Evolutionary conservation across 2,329 filamentous ascomycete species (phyloP), one percentile per base, ranked within the genome.

Genomic region (Curvularia spicifera): DNA sequence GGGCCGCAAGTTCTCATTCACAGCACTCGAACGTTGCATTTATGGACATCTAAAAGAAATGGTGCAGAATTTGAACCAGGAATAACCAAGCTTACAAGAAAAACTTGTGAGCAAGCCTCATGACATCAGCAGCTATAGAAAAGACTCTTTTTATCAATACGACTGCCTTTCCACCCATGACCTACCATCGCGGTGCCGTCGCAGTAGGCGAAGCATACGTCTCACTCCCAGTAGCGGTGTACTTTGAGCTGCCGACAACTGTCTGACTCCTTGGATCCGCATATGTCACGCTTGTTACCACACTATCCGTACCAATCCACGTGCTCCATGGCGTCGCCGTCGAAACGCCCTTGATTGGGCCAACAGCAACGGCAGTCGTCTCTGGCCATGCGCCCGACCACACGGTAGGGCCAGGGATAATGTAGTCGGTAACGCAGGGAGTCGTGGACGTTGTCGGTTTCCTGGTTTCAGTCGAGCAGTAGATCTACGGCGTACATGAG

Each of bases 341-440:
- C 8, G 65, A 69, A n/a, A 57, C 63, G 2, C 69, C 76, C 7
- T 62, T 67, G 1, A 73, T 61, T 4, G 69, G 67, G 0, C 72
- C 71, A 0, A 75, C 60, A 5, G 66, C 60, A 1, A 77, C 75
- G 3, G 63, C 56, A 1, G 76, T 74, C 2, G 76, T 78, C 51
- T 73, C 66, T 6, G 67, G 59, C 67, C 68, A 71, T 4, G 71
- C 71, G 29, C 71, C 72, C 7, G 59, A 61, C 74, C 74, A 78
- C 5, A 78, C 73, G 1, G 73, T 71, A 8, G 78, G 78, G 6
- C 78, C 78, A 7, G 78, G 78, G 53, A 79, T 79, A 2, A 72
- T 70, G 64, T 80, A 80, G 13, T 69, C 72, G 18, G 70, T 70
- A 2, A 65, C 64, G 47, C 65, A 73, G 12, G 65, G 48, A 0